Evolutionary conservation across 2,329 filamentous ascomycete species (phyloP).

Genomic region (Hymenoscyphus fructigenus): DNA sequence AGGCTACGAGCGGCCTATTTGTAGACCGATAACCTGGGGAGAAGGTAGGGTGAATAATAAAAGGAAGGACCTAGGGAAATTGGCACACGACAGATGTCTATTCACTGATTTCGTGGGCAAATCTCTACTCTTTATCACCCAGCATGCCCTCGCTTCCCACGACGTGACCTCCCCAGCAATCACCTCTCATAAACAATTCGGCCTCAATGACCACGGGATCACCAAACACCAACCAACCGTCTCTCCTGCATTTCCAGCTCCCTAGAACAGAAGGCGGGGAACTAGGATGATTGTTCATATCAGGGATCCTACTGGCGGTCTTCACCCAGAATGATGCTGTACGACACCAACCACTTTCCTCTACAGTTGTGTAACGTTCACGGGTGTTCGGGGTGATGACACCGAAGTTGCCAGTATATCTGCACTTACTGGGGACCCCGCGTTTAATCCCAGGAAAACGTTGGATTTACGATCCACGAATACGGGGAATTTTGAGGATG

Average conservation of each 20-base stretch:
- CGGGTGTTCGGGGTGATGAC: neutral
- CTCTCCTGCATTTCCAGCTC: neutral
- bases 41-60: neutral
- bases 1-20: neutral
- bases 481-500: neutral
- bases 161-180: neutral
- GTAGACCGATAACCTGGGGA: neutral
- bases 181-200: neutral
- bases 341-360: neutral
- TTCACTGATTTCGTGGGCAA: neutral
- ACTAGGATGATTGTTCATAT: neutral
- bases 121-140: constrained; percentile 2
- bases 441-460: neutral
- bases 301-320: no score
- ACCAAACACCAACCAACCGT: neutral
- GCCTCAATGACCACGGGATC: constrained; percentile 10
- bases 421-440: neutral
- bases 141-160: neutral
- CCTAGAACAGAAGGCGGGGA: neutral
- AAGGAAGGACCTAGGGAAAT: neutral
- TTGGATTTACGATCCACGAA: neutral
- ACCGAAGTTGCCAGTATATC: neutral
- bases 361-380: neutral
- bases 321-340: neutral
- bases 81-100: neutral